phyloP scores from a whole-genome alignment of 1,284 basidiomycete species.

The Ganoderma boninense region DNA sequence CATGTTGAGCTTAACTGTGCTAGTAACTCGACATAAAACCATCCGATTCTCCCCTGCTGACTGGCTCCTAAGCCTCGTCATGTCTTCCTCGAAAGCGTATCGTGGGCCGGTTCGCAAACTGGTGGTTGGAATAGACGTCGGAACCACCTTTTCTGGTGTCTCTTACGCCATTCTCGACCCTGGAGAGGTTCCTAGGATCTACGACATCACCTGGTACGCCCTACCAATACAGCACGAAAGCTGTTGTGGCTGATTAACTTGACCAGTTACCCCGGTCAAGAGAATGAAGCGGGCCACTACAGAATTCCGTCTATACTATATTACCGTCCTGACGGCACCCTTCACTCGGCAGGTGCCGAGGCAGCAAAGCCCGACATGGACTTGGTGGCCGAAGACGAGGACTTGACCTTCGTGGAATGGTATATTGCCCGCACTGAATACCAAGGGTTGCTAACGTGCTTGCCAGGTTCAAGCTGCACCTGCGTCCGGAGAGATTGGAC shows the following conservation, averaged over 20 bases:
- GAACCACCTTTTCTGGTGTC: conserved; percentile 61
- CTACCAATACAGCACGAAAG: background rate
- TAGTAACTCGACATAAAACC: background rate
- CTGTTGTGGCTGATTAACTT: background rate
- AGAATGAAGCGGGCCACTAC: conserved; percentile 50
- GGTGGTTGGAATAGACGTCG: conserved; percentile 59
- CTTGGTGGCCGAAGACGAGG: conserved; percentile 53
- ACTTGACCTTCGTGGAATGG: conserved; percentile 60
- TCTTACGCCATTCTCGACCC: conserved; percentile 57
- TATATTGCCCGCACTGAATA: conserved; percentile 32
- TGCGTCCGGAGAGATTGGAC: conserved; percentile 50
- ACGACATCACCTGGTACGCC: conserved; percentile 51
- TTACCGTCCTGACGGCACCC: conserved; percentile 55
- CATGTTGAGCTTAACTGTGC: background rate
- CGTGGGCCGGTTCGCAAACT: conserved; percentile 45
- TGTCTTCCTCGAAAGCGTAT: conserved; percentile 24
- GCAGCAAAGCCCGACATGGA: conserved; percentile 50
- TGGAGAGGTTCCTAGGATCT: conserved; percentile 55
- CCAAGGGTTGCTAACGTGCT: background rate
- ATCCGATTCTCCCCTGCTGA: background rate
- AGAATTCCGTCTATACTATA: conserved; percentile 67
- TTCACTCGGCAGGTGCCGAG: conserved; percentile 61
- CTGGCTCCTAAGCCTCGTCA: background rate
- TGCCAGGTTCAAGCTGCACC: conserved; percentile 65
- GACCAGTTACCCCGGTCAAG: conserved; percentile 52